Evolutionary conservation across 2,329 filamentous ascomycete species (phyloP), one percentile per base, ranked within the genome.

Genomic region (Fusarium redolens): DNA sequence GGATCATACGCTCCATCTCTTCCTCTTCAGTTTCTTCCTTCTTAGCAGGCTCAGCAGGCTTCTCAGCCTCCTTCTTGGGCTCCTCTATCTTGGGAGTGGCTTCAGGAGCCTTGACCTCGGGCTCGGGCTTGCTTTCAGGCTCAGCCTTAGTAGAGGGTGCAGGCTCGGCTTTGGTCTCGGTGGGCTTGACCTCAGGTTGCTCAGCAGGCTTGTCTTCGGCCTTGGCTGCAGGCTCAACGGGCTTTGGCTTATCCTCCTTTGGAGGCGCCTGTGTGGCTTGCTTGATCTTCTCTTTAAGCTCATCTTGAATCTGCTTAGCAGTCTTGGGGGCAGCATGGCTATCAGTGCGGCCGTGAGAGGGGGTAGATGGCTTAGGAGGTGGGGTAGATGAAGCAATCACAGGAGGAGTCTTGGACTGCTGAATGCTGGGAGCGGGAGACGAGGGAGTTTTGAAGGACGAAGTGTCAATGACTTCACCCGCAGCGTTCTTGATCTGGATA

Each of bases 401-500:
- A 18, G 91, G 90, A 25, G 92, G 90, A 3, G 91, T 90, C 82
- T 92, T 93, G 60, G 88, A 85, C 63, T 85, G 83, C 57, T 87
- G 86, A n/a, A 81, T 83, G 79, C 85, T 84, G 1, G 89, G 86
- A 6, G 87, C 86, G 10, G 90, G 88, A 4, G 90, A 89, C 4
- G 86, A 83, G 7, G 89, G 88, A 1, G 88, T 81, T 80, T 90
- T 90, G 69, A 89, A 83, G 61, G 83, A 89, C 80, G 85, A 93
- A 84, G 86, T 88, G 75, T 94, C 91, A 17, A 98, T 85, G 35
- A 91, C 89, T 79, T 96, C 94, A 70, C 94, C 95, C 62, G 92
- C 88, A 35, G 92, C 88, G 78, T 94, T 93, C 86, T 94, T 97
- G 86, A 98, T 97, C 54, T 91, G 87, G 73, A 98, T 92, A 2